Evolutionary conservation across 2,329 filamentous ascomycete genomes (phyloP), one percentile per base, ranked within the genome.

Genomic region (Trichoderma harzianum): DNA sequence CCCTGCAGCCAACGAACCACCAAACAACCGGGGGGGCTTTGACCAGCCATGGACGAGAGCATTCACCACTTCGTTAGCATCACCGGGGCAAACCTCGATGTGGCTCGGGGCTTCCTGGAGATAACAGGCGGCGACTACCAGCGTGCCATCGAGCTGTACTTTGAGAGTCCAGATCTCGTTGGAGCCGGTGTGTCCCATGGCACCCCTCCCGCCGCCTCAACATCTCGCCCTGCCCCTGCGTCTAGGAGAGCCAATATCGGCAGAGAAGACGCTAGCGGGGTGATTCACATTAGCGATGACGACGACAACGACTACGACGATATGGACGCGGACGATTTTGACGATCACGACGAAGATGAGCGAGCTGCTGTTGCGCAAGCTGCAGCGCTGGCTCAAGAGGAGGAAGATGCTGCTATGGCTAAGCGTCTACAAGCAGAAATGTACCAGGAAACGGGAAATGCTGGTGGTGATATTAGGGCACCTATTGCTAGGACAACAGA

Each of bases 401-500:
- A 98, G 74, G 94, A 97, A 77, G 96, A 99, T 78, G 95, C 94
- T 67, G 95, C 93, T 57, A 95, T 98, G 90, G 96, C 96, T 7
- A 90, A 95, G 80, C 89, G 93, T 71, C 82, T 99, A 72, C 96
- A 99, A 80, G 93, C 99, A 78, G 94, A 99, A 81, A 88, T 97
- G 78, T 98, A 98, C 77, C 87, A 88, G 67, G 87, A 83, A 74
- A 78, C 79, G 51, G 84, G 83, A 16, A 83, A 82, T 51, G 83
- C 80, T 26, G 80, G 80, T 28, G 91, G 91, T 76, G 91, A 86
- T 60, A 91, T 99, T 69, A 88, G 96, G 78, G 96, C 96, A 62
- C 96, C 96, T 10, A 97, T 99, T 82, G 93, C 92, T 60, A 89
- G 94, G 76, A 97, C 93, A 32, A 97, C 93, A 14, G 96, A 99